Evolutionary conservation across 2,329 filamentous ascomycete genomes (phyloP), one percentile per base, ranked within the genome.

Genomic region (Diaporthe humulicola): DNA sequence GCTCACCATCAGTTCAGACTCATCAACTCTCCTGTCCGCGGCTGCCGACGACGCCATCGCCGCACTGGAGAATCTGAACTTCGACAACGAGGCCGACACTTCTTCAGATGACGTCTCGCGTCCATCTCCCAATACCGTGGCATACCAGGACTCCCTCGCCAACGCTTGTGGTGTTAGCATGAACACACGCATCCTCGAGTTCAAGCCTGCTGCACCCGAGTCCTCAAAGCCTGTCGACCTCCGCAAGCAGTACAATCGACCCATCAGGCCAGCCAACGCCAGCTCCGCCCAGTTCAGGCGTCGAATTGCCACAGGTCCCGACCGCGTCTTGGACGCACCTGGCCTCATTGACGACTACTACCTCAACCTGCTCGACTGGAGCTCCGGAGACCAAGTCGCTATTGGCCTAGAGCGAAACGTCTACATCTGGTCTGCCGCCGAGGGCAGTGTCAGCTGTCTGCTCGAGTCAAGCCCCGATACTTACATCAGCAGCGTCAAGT

Each of bases 341-440:
- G 97, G 96, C 73, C 91, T 99, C 71, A 94, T 98, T 76, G 97
- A 99, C 81, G 97, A 99, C 87, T 99, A 98, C 90, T 99, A 99
- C 85, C 93, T 99, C 80, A 99, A 99, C 88, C 90, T 99, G 52
- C 92, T 99, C 36, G 97, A 99, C 87, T 99, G 97, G 97, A 98
- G 96, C 82, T 97, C 95, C 9, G 93, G 94, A 76, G 99, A 99
- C 88, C 97, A 99, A 85, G 96, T 99, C 72, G 97, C 97, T 66
- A 98, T 99, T 82, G 97, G 96, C 74, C 92, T 99, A 17, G 97
- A 98, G 88, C 95, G 96, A 79, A 98, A 93, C 79, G 97, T 99
- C 80, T 99, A 99, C 81, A 94, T 99, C 79, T 99, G 97, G 97
- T 98, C 97, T 48, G 97, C 97, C 19, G 97, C 98, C 79, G 93